These are phyloP conservation scores for Mucor sp. DNA, from an alignment of 371 early-diverging fungal species.

Conservation along the genomic window DNA sequence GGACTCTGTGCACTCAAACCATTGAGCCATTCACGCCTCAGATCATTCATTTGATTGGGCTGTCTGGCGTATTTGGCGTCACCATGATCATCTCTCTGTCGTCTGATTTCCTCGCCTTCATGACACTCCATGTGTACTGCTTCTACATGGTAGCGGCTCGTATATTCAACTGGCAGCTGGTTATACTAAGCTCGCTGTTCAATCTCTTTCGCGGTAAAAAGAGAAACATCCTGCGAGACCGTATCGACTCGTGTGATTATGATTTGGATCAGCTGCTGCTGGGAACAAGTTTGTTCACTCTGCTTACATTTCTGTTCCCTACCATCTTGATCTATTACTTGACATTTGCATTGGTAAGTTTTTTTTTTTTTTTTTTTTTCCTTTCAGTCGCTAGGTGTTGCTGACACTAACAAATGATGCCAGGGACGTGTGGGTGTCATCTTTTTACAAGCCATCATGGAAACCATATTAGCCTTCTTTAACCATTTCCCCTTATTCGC, in stretches of 20 bases:
- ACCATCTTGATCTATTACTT: conserved; percentile 94
- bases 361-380: not conserved
- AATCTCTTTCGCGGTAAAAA: conserved; percentile 94
- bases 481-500: conserved; percentile 96
- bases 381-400: too few relatives aligned
- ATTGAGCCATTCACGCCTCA: conserved; percentile 63
- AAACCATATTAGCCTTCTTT: conserved; percentile 82
- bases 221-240: conserved; percentile 84
- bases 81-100: conserved; percentile 83
- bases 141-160: conserved; percentile 93
- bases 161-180: conserved; percentile 91
- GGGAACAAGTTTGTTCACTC: conserved; percentile 93
- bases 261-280: conserved; percentile 92
- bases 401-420: not conserved
- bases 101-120: conserved; percentile 81
- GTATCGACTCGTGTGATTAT: conserved; percentile 95
- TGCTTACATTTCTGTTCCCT: conserved; percentile 92
- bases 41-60: conserved; percentile 74
- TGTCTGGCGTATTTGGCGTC: conserved; percentile 82
- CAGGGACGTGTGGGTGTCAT: conserved; percentile 81
- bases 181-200: conserved; percentile 81
- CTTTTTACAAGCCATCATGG: conserved; percentile 77
- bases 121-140: conserved; percentile 89
- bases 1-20: conserved; percentile 71
- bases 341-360: conserved; percentile 77